A percentile compares a stretch with the other conserved stretches of the same genome.
phyloP scores from a whole-genome alignment of 73 alveolate species.

The Tetrahymena thermophila region DNA sequence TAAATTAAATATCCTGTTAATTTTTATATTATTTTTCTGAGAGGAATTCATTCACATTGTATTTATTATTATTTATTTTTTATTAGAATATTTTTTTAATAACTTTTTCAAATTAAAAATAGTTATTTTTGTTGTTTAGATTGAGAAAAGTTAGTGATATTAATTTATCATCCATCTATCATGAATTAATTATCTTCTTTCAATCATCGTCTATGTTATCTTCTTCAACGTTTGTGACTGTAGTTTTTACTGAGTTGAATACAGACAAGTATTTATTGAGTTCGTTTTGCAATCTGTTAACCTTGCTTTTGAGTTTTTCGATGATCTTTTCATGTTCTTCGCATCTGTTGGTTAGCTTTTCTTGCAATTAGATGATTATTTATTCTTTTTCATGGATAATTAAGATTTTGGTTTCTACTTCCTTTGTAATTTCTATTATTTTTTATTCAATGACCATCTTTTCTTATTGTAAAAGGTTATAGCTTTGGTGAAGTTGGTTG shows the following conservation, averaged over 20 bases:
- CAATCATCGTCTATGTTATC: background rate
- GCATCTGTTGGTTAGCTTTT: background rate
- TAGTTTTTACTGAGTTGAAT: background rate
- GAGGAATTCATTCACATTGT: too few relatives aligned
- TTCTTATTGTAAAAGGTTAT: background rate
- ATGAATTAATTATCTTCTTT: background rate
- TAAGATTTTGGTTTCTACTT: background rate
- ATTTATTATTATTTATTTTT: too few relatives aligned
- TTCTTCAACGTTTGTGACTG: background rate
- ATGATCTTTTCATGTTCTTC: background rate
- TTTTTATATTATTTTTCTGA: too few relatives aligned
- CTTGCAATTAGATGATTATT: background rate
- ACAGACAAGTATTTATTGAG: background rate
- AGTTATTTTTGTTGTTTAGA: background rate
- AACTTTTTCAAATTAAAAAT: background rate
- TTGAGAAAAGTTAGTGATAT: background rate
- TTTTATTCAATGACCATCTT: background rate
- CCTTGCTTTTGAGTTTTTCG: background rate
- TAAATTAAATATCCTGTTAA: too few relatives aligned
- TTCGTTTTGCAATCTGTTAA: background rate
- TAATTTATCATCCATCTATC: background rate
- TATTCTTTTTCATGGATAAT: background rate
- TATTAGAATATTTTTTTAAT: background rate
- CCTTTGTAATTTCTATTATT: background rate
- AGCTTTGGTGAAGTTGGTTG: background rate